A percentile compares a stretch with the other conserved stretches of the same genome.
phyloP scores from a whole-genome alignment of 108 stramenopile genomes.

The Skeletonema tropicum region DNA sequence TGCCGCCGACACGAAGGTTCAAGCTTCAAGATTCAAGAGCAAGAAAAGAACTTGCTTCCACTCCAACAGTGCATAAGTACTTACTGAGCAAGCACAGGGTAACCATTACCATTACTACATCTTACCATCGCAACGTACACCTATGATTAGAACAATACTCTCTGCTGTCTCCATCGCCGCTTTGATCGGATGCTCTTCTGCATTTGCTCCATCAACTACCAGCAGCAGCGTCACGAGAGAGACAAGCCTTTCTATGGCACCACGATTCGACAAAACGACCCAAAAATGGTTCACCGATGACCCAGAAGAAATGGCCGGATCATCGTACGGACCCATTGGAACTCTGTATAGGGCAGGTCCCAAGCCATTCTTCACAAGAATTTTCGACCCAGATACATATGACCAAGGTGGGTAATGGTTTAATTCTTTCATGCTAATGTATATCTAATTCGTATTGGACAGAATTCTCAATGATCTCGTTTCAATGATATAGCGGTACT shows the following conservation, averaged over 20 bases:
- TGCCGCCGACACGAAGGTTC: too few species aligned
- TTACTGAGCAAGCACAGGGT: too few species aligned
- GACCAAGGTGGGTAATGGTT: constrained; percentile 34
- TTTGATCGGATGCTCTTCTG: neutral
- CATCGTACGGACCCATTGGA: constrained; percentile 62
- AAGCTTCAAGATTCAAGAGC: too few species aligned
- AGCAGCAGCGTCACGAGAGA: neutral
- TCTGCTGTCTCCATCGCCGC: neutral
- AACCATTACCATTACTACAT: too few species aligned
- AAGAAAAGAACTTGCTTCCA: too few species aligned
- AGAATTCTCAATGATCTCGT: neutral
- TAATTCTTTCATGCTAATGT: neutral
- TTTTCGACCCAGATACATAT: constrained; percentile 56
- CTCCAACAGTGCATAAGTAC: too few species aligned
- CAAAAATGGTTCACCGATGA: constrained; percentile 34
- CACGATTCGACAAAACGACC: constrained; percentile 15
- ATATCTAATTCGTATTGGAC: neutral
- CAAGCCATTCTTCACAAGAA: constrained; percentile 54
- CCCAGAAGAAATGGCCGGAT: constrained; percentile 47
- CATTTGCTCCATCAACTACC: neutral
- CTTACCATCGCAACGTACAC: too few species aligned
- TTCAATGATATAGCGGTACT: constrained; percentile 42
- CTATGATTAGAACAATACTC: neutral
- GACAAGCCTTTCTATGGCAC: neutral
- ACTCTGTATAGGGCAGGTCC: constrained; percentile 59